phyloP scores from a whole-genome alignment of 2,329 filamentous ascomycete genomes.

The Hypoxylon sp. region DNA sequence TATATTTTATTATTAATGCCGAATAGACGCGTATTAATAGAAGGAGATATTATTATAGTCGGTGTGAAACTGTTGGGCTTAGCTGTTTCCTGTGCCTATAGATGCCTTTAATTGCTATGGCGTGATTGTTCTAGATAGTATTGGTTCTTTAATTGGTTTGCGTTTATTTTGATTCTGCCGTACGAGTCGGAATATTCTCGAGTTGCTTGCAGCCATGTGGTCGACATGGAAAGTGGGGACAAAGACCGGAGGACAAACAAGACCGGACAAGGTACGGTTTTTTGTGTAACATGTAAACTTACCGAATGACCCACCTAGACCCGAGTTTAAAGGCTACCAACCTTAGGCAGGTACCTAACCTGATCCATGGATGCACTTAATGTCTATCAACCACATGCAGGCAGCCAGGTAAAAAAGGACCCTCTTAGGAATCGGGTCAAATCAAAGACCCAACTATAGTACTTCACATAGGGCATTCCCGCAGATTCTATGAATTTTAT shows the following conservation, averaged over 20 bases:
- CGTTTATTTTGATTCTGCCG: background rate
- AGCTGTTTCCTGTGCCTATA: background rate
- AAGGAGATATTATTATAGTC: background rate
- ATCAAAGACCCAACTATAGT: too few relatives aligned
- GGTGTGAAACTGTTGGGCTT: background rate
- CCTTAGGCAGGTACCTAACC: background rate
- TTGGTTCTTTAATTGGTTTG: background rate
- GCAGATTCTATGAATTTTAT: background rate
- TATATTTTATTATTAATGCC: background rate
- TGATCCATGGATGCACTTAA: too few relatives aligned
- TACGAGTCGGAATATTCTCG: background rate
- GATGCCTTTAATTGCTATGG: background rate
- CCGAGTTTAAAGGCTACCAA: background rate
- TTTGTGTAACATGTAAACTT: background rate
- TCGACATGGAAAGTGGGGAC: slow-evolving; percentile 8
- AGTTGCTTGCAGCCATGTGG: background rate
- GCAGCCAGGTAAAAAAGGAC: too few relatives aligned
- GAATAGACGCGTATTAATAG: background rate
- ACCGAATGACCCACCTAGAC: background rate
- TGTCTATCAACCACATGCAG: too few relatives aligned
- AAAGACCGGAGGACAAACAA: background rate
- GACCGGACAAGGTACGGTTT: background rate
- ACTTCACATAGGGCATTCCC: background rate
- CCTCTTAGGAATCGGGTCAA: too few relatives aligned
- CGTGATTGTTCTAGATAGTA: background rate